phyloP scores from a whole-genome alignment of 371 early-diverging fungal species.

The Mucor racemosus region DNA sequence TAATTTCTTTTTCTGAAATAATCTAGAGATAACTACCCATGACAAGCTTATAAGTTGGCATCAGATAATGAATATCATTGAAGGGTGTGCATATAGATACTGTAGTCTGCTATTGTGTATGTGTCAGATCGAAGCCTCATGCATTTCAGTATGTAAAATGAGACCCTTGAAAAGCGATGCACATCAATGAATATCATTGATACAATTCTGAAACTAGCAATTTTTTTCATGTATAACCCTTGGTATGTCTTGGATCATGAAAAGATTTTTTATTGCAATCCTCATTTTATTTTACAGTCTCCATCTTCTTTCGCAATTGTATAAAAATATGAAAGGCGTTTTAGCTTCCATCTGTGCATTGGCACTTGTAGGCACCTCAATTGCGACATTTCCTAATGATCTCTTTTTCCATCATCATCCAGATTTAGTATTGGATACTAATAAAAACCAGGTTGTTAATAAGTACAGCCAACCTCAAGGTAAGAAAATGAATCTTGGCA shows the following conservation, averaged over 20 bases:
- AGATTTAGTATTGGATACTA: background rate
- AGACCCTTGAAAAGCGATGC: background rate
- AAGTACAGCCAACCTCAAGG: background rate
- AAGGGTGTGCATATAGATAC: background rate
- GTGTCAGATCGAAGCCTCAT: background rate
- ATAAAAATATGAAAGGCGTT: conserved; percentile 6
- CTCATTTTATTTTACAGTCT: background rate
- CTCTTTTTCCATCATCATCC: conserved; percentile 25
- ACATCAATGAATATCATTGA: background rate
- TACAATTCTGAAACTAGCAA: background rate
- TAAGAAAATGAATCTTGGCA: background rate
- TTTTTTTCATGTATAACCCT: background rate
- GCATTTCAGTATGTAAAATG: background rate
- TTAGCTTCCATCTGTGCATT: conserved; percentile 9
- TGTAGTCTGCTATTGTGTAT: background rate
- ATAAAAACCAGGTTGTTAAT: conserved; percentile 3
- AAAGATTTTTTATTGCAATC: background rate
- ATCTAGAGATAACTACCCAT: too few relatives aligned
- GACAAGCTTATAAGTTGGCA: too few relatives aligned
- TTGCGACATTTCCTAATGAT: conserved; percentile 18
- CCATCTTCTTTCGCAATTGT: background rate
- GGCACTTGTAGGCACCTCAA: background rate
- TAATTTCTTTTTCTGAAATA: too few relatives aligned
- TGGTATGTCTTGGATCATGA: background rate
- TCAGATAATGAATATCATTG: background rate